Evolutionary conservation across 345 rosid genomes (phyloP).

Genomic region (Populus simonii): DNA sequence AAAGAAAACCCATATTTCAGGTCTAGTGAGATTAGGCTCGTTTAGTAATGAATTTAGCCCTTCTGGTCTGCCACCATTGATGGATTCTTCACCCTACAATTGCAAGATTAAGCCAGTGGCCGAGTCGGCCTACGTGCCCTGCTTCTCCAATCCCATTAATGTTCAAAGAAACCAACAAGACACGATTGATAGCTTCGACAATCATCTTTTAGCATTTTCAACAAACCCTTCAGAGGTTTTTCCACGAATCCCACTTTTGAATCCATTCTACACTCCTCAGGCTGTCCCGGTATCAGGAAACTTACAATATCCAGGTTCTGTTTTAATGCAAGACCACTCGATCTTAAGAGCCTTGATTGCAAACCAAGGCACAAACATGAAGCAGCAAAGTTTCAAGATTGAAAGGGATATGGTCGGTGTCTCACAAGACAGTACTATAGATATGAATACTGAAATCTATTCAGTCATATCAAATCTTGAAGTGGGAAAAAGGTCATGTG

Average conservation of each 20-base stretch:
- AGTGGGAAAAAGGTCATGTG: slow-evolving; percentile 38
- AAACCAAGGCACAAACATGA: slow-evolving; percentile 31
- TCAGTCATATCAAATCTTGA: slow-evolving; percentile 48
- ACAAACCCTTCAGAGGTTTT: slow-evolving; percentile 16
- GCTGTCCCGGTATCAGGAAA: slow-evolving; percentile 22
- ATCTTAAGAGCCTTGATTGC: slow-evolving; percentile 48
- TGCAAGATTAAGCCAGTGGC: slow-evolving; percentile 22
- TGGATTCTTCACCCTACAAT: slow-evolving; percentile 45
- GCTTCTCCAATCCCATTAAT: slow-evolving; percentile 61
- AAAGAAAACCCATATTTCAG: slow-evolving; percentile 66
- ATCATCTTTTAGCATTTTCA: slow-evolving; percentile 27
- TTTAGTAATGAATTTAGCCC: slow-evolving; percentile 41
- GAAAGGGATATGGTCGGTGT: slow-evolving; percentile 40
- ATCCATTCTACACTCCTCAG: slow-evolving; percentile 36
- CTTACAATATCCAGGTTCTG: slow-evolving; percentile 33
- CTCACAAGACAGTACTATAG: slow-evolving; percentile 58
- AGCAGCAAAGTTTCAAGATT: slow-evolving; percentile 33
- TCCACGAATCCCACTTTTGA: slow-evolving; percentile 35
- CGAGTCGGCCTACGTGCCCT: slow-evolving; percentile 62
- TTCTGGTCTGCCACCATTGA: slow-evolving; percentile 59
- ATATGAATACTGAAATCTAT: slow-evolving; percentile 54
- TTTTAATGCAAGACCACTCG: slow-evolving; percentile 45
- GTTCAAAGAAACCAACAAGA: slow-evolving; percentile 39
- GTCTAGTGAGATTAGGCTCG: slow-evolving; percentile 32
- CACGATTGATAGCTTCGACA: slow-evolving; percentile 33